Conservation (phyloP, 257 asterid genomes). For the Nemophila menziesii region DNA sequence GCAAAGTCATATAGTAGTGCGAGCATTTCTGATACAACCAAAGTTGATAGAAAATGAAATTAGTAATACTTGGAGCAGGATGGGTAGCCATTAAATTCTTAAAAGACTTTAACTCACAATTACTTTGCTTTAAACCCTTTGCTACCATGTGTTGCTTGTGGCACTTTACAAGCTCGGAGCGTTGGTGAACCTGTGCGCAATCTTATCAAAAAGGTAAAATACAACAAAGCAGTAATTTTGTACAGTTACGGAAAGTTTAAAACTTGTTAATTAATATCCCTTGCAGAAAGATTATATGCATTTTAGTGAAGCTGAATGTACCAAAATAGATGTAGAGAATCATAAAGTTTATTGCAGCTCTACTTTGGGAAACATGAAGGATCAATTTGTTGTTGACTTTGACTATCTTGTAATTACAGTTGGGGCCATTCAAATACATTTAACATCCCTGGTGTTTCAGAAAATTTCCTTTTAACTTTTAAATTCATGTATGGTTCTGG, state of each 20-base stretch:
- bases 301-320: conserved; percentile 89
- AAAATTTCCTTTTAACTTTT: conserved; percentile 54
- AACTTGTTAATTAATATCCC: too few species aligned
- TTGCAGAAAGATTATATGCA: conserved; percentile 58
- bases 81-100: conserved; percentile 95
- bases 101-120: conserved; percentile 82
- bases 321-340: conserved; percentile 49
- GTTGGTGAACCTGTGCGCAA: conserved; percentile 89
- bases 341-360: conserved; percentile 88
- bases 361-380: conserved; percentile 35
- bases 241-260: too few species aligned
- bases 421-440: conserved; percentile 90
- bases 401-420: conserved; percentile 80
- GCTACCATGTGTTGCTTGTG: conserved; percentile 92
- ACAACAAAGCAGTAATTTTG: too few species aligned
- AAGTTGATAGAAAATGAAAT: conserved; percentile 51
- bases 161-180: conserved; percentile 93
- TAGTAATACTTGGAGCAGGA: conserved; percentile 96
- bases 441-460: conserved; percentile 93
- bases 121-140: conserved; percentile 91
- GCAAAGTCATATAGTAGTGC: conserved; percentile 36
- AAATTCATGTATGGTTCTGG: too few species aligned
- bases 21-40: conserved; percentile 23
- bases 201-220: conserved; percentile 72
- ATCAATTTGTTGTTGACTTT: conserved; percentile 74